Conservation (phyloP, 108 stramenopile genomes). For the Cyclotella kingstonii region DNA sequence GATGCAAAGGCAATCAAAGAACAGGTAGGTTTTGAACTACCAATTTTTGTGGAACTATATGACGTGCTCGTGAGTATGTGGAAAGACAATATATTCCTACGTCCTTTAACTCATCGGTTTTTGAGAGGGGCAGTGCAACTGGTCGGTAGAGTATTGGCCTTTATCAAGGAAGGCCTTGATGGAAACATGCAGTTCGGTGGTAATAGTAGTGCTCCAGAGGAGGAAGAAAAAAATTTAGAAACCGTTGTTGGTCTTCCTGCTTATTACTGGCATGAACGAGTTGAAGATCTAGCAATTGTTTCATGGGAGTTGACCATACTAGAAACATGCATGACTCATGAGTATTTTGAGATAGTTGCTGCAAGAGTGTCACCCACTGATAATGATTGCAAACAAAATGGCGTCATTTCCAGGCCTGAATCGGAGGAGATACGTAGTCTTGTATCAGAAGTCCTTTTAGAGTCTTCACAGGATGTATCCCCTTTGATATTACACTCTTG, state of each 20-base stretch:
- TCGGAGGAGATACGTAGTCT: slow-evolving; percentile 47
- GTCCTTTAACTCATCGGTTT: slow-evolving; percentile 76
- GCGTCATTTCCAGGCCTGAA: slow-evolving; percentile 39
- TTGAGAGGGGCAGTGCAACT: slow-evolving; percentile 77
- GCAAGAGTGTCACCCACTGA: slow-evolving; percentile 44
- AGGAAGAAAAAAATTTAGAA: slow-evolving; percentile 15
- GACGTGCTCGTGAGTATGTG: slow-evolving; percentile 65
- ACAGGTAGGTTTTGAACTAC: slow-evolving; percentile 66
- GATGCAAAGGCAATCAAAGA: slow-evolving; percentile 38
- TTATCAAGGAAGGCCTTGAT: slow-evolving; percentile 72
- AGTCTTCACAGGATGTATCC: slow-evolving; percentile 62
- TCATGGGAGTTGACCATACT: slow-evolving; percentile 86
- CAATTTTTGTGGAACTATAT: slow-evolving; percentile 79
- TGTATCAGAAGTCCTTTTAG: slow-evolving; percentile 60
- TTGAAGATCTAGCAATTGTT: slow-evolving; percentile 77
- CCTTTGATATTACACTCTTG: slow-evolving; percentile 69
- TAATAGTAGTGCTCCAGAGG: slow-evolving; percentile 6
- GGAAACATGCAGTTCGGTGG: slow-evolving; percentile 76
- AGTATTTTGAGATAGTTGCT: slow-evolving; percentile 57
- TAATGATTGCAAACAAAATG: slow-evolving; percentile 23
- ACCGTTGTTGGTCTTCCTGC: slow-evolving; percentile 27
- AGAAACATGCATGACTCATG: slow-evolving; percentile 58
- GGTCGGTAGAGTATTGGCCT: slow-evolving; percentile 66
- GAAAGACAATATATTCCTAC: slow-evolving; percentile 64
- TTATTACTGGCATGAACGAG: slow-evolving; percentile 75